phyloP scores from a whole-genome alignment of 371 early-diverging fungal genomes.

The Capillidium rhysosporum region DNA sequence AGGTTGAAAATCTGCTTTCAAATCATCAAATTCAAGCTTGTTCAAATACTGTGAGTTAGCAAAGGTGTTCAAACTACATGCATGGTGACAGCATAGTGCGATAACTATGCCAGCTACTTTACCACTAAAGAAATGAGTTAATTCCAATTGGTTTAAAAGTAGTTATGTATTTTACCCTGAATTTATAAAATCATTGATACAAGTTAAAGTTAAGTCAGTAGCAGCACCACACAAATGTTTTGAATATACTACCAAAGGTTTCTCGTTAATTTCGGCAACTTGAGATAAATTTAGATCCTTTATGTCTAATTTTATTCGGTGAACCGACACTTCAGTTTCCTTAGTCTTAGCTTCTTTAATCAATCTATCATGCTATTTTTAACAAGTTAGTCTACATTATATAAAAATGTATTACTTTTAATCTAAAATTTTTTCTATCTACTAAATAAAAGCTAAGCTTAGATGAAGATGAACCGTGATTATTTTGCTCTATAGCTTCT shows the following conservation, averaged over 20 bases:
- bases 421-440: slow-evolving; percentile 56
- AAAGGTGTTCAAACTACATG: slow-evolving; percentile 60
- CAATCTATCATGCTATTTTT: slow-evolving; percentile 19
- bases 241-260: slow-evolving; percentile 43
- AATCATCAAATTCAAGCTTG: slow-evolving; percentile 16
- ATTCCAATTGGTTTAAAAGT: neutral
- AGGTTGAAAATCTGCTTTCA: slow-evolving; percentile 28
- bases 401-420: slow-evolving; percentile 23
- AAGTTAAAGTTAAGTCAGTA: slow-evolving; percentile 67
- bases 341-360: slow-evolving; percentile 14
- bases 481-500: slow-evolving; percentile 24
- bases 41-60: slow-evolving; percentile 38
- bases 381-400: slow-evolving; percentile 7
- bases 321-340: slow-evolving; percentile 19
- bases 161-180: slow-evolving; percentile 8
- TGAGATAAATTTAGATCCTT: slow-evolving; percentile 42
- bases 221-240: slow-evolving; percentile 90
- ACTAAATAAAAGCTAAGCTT: slow-evolving; percentile 42
- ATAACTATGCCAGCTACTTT: slow-evolving; percentile 53
- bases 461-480: neutral
- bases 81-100: slow-evolving; percentile 81
- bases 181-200: slow-evolving; percentile 33
- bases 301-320: slow-evolving; percentile 58
- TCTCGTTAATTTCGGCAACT: slow-evolving; percentile 12
- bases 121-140: slow-evolving; percentile 8